Conservation (phyloP, 1,284 basidiomycete genomes). For the Xanthoconium separans region DNA sequence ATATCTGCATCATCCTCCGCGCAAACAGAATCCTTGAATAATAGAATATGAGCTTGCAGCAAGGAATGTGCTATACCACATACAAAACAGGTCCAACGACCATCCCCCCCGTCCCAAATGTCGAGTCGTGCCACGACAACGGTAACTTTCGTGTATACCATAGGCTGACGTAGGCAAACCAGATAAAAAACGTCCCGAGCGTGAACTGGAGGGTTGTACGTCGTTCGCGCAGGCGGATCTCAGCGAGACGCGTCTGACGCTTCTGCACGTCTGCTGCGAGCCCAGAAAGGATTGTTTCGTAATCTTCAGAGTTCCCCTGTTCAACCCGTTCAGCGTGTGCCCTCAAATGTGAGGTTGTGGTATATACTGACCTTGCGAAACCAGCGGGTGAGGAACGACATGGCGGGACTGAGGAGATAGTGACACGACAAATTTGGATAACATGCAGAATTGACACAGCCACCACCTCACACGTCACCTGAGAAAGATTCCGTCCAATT, state of each 20-base stretch:
- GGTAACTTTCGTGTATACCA: conserved; percentile 80
- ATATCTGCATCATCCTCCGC: conserved; percentile 80
- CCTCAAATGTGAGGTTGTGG: background rate
- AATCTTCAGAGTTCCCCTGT: conserved; percentile 51
- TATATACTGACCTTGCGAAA: conserved; percentile 28
- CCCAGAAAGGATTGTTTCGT: conserved; percentile 63
- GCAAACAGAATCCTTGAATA: conserved; percentile 73
- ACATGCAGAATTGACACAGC: conserved; percentile 18
- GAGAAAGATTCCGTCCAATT: too few relatives aligned
- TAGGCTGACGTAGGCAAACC: conserved; percentile 76
- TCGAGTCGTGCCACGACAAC: conserved; percentile 36
- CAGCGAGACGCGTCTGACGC: conserved; percentile 79
- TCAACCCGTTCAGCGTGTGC: background rate
- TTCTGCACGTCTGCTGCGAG: conserved; percentile 70
- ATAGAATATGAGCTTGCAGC: conserved; percentile 2
- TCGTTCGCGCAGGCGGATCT: conserved; percentile 85
- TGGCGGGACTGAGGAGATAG: conserved; percentile 7
- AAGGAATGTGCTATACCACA: conserved; percentile 32
- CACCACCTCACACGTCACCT: conserved; percentile 7
- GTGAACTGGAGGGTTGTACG: conserved; percentile 81
- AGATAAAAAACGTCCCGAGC: conserved; percentile 76
- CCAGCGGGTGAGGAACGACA: conserved; percentile 31
- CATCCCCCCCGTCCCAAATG: conserved; percentile 53
- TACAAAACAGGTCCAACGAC: conserved; percentile 80
- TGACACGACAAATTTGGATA: conserved; percentile 16